These are phyloP conservation scores for Ganoderma lingzhi DNA, from an alignment of 1,284 basidiomycete genomes.

Conservation along the genomic window DNA sequence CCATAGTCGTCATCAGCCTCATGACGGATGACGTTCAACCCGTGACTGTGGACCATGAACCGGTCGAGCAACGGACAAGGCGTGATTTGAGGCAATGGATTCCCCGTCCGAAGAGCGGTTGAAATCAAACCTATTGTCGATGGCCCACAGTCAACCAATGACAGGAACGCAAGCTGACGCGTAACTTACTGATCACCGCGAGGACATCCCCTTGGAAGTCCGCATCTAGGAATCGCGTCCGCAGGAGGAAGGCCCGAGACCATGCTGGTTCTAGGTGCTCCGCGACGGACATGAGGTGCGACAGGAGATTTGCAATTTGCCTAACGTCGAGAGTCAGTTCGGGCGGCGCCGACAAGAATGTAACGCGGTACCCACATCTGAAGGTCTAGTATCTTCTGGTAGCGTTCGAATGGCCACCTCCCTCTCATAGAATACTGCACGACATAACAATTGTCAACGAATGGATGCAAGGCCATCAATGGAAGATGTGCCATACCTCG, in stretches of 20 bases:
- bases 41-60: constrained; percentile 69
- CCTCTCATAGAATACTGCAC: constrained; percentile 71
- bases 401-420: constrained; percentile 73
- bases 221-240: constrained; percentile 81
- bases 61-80: constrained; percentile 84
- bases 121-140: constrained; percentile 66
- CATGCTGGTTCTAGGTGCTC: constrained; percentile 75
- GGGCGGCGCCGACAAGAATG: constrained; percentile 32
- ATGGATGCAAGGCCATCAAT: background rate
- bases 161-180: background rate
- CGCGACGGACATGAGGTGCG: constrained; percentile 69
- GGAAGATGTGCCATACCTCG: constrained; percentile 54
- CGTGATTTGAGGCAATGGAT: constrained; percentile 86
- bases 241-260: constrained; percentile 77
- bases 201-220: constrained; percentile 87
- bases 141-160: constrained; percentile 3
- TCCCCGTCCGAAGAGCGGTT: constrained; percentile 76
- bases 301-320: constrained; percentile 66
- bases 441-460: background rate
- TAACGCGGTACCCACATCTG: constrained; percentile 58
- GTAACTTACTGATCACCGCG: constrained; percentile 74
- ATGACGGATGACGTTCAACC: constrained; percentile 68
- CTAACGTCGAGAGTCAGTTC: constrained; percentile 44
- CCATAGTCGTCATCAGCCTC: constrained; percentile 77
- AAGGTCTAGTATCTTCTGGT: constrained; percentile 69